These are phyloP conservation scores for Xylaria nigripes DNA, from an alignment of 495 filamentous ascomycete genomes.

Conservation along the genomic window DNA sequence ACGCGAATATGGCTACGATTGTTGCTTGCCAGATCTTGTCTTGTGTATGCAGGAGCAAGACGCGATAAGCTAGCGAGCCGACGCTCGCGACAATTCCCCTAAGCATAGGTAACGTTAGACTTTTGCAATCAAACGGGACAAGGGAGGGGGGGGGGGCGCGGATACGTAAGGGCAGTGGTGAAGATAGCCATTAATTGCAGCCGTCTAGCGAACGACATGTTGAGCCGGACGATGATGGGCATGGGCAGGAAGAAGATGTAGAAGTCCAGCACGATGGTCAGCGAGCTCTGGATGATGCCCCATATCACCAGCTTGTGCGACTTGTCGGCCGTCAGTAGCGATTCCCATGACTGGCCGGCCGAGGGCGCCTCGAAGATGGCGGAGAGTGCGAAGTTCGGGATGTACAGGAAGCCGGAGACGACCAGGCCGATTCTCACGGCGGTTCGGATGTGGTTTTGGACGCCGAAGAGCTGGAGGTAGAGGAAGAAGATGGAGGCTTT, in stretches of 20 bases:
- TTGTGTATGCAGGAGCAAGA: not conserved
- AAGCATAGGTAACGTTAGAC: not conserved
- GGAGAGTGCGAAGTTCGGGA: not conserved
- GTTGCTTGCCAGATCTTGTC: not conserved
- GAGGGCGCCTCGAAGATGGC: not conserved
- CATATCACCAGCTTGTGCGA: not conserved
- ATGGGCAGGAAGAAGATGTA: constrained; percentile 28
- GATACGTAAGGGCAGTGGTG: not conserved
- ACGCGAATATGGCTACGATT: no score
- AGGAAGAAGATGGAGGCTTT: constrained; percentile 27
- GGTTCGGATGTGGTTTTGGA: constrained; percentile 13
- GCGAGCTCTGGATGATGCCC: constrained; percentile 1
- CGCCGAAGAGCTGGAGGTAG: constrained; percentile 22
- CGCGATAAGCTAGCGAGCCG: not conserved
- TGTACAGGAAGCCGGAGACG: not conserved
- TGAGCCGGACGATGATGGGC: constrained; percentile 22
- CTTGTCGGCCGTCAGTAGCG: not conserved
- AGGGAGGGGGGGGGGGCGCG: not conserved
- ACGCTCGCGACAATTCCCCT: not conserved
- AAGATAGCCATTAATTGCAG: not conserved
- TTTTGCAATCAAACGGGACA: no score
- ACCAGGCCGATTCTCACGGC: constrained; percentile 3
- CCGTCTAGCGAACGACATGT: constrained; percentile 18
- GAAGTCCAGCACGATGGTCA: constrained; percentile 25
- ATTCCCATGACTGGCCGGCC: not conserved